These are phyloP conservation scores for Pichia sp. DNA, from an alignment of 1,139 yeast species.

Conservation along the genomic window DNA sequence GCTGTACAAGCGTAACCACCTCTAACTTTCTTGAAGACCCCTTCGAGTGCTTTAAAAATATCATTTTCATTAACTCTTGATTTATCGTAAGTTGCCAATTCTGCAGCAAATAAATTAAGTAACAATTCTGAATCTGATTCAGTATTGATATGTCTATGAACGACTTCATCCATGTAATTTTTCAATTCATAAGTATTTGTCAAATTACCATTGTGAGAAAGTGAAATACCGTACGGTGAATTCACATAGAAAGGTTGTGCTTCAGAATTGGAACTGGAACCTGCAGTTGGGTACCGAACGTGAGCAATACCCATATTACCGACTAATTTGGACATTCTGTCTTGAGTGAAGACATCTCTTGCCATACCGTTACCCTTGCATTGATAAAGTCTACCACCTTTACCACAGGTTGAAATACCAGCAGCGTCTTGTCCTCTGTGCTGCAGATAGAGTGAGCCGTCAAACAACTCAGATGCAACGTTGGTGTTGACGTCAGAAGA, in stretches of 20 bases:
- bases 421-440: constrained; percentile 99
- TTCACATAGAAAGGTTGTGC: constrained; percentile 99
- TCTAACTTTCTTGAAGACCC: constrained; percentile 71
- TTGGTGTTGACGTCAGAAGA: constrained; percentile 65
- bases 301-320: constrained; percentile 97
- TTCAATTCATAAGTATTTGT: constrained; percentile 78
- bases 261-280: constrained; percentile 93
- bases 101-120: constrained; percentile 84
- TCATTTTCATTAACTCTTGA: constrained; percentile 89
- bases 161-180: constrained; percentile 80
- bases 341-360: constrained; percentile 87
- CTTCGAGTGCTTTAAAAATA: constrained; percentile 76
- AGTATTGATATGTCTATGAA: constrained; percentile 94
- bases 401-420: constrained; percentile 96
- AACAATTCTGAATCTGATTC: constrained; percentile 92
- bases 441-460: constrained; percentile 88
- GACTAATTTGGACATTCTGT: constrained; percentile 66
- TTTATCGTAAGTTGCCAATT: constrained; percentile 85
- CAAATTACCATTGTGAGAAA: constrained; percentile 91
- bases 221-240: constrained; percentile 86
- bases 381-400: constrained; percentile 88
- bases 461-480: constrained; percentile 86
- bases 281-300: constrained; percentile 95
- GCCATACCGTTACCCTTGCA: constrained; percentile 99
- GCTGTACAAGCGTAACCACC: constrained; percentile 97